Percentiles rank a stretch among this genome's conserved stretches.
These are phyloP conservation scores for Graphiopsis chlorocephala DNA, from an alignment of 2,329 filamentous ascomycete genomes.

Conservation along the genomic window DNA sequence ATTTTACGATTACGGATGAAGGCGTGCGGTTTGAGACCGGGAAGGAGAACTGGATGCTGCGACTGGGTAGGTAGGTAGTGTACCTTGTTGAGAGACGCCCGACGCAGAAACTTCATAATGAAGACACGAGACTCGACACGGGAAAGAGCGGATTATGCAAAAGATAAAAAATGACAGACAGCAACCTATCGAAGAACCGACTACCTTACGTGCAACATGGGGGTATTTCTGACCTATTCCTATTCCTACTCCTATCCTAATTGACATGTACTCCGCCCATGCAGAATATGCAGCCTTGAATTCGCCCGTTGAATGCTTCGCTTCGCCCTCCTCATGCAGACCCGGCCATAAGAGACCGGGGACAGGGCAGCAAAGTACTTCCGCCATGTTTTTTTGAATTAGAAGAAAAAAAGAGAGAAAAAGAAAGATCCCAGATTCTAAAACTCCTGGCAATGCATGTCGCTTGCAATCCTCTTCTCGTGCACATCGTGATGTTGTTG, in stretches of 20 bases:
- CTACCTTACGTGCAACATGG: background rate
- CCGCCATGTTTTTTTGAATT: background rate
- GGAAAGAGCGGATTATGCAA: background rate
- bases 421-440: background rate
- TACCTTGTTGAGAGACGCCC: background rate
- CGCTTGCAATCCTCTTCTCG: conserved; percentile 5
- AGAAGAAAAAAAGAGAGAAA: background rate
- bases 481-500: background rate
- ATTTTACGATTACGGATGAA: conserved; percentile 24
- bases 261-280: background rate
- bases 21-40: conserved; percentile 18
- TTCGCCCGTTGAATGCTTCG: background rate
- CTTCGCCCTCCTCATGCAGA: background rate
- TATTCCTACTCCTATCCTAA: background rate
- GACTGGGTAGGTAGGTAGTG: background rate
- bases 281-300: background rate
- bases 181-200: background rate
- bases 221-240: background rate
- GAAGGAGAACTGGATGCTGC: background rate
- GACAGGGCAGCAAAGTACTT: background rate
- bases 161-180: background rate
- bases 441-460: conserved; percentile 4
- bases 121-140: background rate
- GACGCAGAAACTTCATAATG: background rate
- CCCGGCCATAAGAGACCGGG: background rate